phyloP scores from a whole-genome alignment of 176 grass and related monocot species.

The Eremochloa ophiuroides region DNA sequence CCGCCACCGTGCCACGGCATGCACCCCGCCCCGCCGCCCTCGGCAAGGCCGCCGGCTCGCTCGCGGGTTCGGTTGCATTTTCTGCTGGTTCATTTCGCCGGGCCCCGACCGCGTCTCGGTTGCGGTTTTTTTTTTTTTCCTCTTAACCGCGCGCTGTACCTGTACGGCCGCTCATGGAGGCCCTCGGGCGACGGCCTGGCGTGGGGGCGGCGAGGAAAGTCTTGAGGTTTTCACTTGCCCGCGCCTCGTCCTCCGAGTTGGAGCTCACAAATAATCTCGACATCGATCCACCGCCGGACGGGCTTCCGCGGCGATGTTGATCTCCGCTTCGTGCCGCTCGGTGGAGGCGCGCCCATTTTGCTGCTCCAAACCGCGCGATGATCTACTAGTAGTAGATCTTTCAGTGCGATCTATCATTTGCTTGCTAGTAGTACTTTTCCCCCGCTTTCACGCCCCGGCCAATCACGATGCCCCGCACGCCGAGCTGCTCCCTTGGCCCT shows the following conservation, averaged over 20 bases:
- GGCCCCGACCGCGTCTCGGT: background rate
- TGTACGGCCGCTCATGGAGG: background rate
- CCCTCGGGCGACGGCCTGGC: background rate
- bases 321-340: background rate
- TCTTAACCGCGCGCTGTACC: background rate
- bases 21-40: no score
- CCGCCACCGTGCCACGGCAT: background rate
- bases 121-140: slow-evolving; percentile 7
- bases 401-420: background rate
- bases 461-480: no score
- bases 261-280: background rate
- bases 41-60: background rate
- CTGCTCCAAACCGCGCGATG: background rate
- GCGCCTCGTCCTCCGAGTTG: background rate
- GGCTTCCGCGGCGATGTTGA: background rate
- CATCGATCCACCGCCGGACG: background rate
- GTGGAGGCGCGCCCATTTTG: background rate
- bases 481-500: no score
- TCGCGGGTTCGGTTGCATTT: background rate
- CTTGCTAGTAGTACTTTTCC: background rate
- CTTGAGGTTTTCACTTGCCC: background rate
- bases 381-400: background rate
- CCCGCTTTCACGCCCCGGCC: no score
- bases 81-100: no score
- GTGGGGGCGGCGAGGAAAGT: background rate